Evolutionary conservation across 352 stramenopile genomes (phyloP), one percentile per base, ranked within the genome.

Genomic region (Phytophthora colocasiae): DNA sequence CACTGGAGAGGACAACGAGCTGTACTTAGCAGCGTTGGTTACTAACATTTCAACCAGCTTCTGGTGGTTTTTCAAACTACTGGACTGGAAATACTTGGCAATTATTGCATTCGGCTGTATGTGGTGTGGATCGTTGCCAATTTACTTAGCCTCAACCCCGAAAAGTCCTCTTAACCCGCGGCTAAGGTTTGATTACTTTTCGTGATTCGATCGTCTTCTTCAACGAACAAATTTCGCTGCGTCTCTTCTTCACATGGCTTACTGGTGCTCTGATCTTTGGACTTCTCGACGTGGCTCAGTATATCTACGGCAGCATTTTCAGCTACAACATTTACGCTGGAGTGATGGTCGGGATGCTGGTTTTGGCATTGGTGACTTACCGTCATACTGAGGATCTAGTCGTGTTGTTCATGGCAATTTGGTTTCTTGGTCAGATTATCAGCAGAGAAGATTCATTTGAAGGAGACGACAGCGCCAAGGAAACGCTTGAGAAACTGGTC

Each of bases 231-330:
- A 3, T 58, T 7, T 38, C 27, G 1, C 11, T 65, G 14, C 17
- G 29, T 38, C 26, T 65, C 19, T n/a, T 14, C 11, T 83, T 85
- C 49, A 46, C 40, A 10, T 85, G 74, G 77, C 49, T 83, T 15
- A 75, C 53, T 9, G 60, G 43, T 6, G 56, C 58, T 3, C 24
- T 69, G 7, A 36, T 71, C 19, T 65, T 81, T 14, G 41, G 40
- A 11, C 6, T 80, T 34, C 59, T 77, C 4, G 61, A 72, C 40
- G 49, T 63, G 7, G 26, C 68, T 45, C 74, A 85, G 53, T 58
- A 62, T 27, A 45, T 66, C 39, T 56, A 79, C 26, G 61, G 48
- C 17, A 52, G 27, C 10, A 71, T 71, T 36, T 66, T 83, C 44
- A 51, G 58, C 29, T 73, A 69, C 17, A 29, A 24, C 15, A 64